Evolutionary conservation across 208 protist genomes (phyloP).

Genomic region (Naegleria lovaniensis): DNA sequence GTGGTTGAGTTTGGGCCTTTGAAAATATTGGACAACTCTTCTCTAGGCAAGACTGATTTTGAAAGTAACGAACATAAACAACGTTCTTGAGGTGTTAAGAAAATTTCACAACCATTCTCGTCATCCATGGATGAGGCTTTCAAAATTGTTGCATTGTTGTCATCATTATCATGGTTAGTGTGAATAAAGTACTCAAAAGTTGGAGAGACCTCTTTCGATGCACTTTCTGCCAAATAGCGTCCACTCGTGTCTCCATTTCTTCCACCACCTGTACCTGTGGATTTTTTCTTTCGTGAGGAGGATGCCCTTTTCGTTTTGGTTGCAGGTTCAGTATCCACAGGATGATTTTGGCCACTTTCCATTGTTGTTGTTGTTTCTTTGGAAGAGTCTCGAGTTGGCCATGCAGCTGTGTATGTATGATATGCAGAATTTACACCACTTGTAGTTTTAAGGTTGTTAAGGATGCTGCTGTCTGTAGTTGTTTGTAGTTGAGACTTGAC

Average conservation of each 20-base stretch:
- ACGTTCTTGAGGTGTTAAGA: background rate
- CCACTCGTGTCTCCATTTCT: background rate
- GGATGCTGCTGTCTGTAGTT: too few species aligned
- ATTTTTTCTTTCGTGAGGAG: too few species aligned
- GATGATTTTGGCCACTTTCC: too few species aligned
- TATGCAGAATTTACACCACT: too few species aligned
- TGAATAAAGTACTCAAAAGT: background rate
- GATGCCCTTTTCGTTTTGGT: too few species aligned
- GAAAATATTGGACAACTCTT: background rate
- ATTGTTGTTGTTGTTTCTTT: too few species aligned
- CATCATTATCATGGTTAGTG: background rate
- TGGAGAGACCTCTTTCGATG: background rate
- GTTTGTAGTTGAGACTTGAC: too few species aligned
- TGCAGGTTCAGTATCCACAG: too few species aligned
- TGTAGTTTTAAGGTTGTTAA: too few species aligned
- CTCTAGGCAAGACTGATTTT: background rate
- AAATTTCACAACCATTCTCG: background rate
- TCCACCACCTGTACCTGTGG: background rate
- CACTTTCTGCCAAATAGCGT: background rate
- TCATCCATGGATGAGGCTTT: background rate
- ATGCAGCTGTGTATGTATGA: too few species aligned
- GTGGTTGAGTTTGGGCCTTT: background rate
- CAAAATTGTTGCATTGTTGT: background rate
- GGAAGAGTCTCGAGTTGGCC: too few species aligned
- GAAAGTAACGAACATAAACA: background rate